Evolutionary conservation across 1,139 yeast species (phyloP).

Genomic region (Sugiyamaella xylanicola): DNA sequence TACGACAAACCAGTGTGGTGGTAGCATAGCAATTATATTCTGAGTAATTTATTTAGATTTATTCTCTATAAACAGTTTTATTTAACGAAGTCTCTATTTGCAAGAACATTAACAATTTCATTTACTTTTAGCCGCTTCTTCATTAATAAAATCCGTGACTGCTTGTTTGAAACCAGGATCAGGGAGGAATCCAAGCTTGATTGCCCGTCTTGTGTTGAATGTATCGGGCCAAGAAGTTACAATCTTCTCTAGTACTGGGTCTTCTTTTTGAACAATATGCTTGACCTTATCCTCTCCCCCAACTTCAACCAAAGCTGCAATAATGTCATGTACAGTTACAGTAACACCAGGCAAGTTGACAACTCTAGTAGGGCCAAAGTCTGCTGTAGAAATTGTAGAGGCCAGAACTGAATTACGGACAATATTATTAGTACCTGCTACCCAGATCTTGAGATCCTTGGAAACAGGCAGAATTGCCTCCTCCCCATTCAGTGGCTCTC

Average conservation of each 20-base stretch:
- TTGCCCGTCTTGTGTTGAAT: conserved; percentile 24
- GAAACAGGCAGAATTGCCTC: conserved; percentile 28
- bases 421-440: conserved; percentile 29
- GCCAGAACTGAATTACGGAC: conserved; percentile 29
- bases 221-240: conserved; percentile 29
- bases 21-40: not conserved
- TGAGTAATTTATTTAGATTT: not conserved
- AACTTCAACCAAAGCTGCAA: conserved; percentile 30
- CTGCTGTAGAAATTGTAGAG: conserved; percentile 22
- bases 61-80: not conserved
- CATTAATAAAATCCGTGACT: conserved; percentile 24
- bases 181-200: conserved; percentile 23
- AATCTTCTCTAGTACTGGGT: conserved; percentile 23
- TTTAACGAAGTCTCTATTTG: not conserved
- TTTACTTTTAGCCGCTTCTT: conserved; percentile 4
- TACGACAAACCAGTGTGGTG: conserved; percentile 41
- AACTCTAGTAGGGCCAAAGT: conserved; percentile 25
- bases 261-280: conserved; percentile 22
- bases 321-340: conserved; percentile 32
- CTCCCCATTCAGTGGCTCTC: conserved; percentile 32
- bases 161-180: conserved; percentile 29
- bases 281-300: conserved; percentile 25
- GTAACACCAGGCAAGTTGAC: conserved; percentile 34
- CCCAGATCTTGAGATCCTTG: conserved; percentile 28
- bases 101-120: not conserved